A percentile compares a stretch with the other conserved stretches of the same genome.
phyloP scores from a whole-genome alignment of 768 basidiomycete genomes.

The Kwoniella dejecticola region DNA sequence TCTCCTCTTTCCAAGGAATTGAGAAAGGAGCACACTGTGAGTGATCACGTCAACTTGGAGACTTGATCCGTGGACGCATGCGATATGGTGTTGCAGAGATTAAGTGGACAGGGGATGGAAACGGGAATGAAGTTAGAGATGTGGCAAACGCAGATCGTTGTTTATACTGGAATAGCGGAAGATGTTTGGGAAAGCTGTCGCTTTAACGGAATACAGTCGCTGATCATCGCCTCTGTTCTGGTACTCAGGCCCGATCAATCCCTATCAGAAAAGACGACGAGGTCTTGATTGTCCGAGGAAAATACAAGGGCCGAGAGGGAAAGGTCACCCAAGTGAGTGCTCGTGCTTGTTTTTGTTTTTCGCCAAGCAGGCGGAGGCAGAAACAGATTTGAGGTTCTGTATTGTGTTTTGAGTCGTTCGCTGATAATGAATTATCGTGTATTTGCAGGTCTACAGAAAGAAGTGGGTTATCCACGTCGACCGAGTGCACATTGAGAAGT shows the following conservation, averaged over 20 bases:
- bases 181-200: no score
- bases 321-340: conserved; percentile 70
- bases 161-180: no score
- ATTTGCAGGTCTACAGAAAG: conserved; percentile 86
- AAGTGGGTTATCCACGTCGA: conserved; percentile 99
- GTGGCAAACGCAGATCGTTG: background rate
- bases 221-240: background rate
- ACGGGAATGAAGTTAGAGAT: background rate
- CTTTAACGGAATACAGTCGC: no score
- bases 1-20: conserved; percentile 94
- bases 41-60: conserved; percentile 50
- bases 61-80: no score
- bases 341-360: no score
- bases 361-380: no score
- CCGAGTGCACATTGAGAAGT: conserved; percentile 95
- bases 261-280: conserved; percentile 98
- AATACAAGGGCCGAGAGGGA: conserved; percentile 98
- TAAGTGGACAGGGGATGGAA: no score
- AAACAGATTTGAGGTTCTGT: no score
- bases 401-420: background rate
- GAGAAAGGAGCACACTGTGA: conserved; percentile 83
- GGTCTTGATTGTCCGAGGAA: conserved; percentile 92
- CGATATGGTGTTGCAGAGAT: no score
- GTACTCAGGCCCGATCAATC: conserved; percentile 76
- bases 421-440: background rate